Conservation (phyloP, 2,329 filamentous ascomycete species). For the Fusarium sp. region DNA sequence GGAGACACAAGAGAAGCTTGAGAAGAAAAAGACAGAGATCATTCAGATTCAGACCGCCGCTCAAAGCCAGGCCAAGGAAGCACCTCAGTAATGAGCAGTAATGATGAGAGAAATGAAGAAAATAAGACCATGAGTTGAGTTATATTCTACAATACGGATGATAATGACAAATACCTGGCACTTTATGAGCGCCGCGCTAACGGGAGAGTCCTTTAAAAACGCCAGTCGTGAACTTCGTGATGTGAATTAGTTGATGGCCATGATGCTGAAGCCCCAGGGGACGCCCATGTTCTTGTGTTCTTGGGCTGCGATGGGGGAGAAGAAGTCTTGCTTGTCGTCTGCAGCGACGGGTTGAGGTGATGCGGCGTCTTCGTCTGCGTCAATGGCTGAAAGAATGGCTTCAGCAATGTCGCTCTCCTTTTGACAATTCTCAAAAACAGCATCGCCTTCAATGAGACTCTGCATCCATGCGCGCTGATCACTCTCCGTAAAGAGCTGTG, state of each 20-base stretch:
- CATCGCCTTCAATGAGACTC: constrained; percentile 42
- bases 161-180: constrained; percentile 40
- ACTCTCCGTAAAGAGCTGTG: constrained; percentile 46
- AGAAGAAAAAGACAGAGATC: constrained; percentile 71
- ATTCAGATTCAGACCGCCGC: constrained; percentile 64
- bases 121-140: constrained; percentile 49
- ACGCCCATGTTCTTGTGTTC: constrained; percentile 47
- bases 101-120: constrained; percentile 10
- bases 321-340: constrained; percentile 45
- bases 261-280: constrained; percentile 46
- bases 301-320: constrained; percentile 38
- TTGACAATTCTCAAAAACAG: constrained; percentile 42
- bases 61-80: constrained; percentile 50
- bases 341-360: constrained; percentile 41
- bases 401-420: constrained; percentile 38
- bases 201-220: constrained; percentile 32
- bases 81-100: constrained; percentile 37
- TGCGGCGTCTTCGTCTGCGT: constrained; percentile 43
- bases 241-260: constrained; percentile 46
- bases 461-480: constrained; percentile 46
- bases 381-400: constrained; percentile 44
- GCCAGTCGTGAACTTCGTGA: constrained; percentile 41
- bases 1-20: constrained; percentile 67
- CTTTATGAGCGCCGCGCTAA: constrained; percentile 33
- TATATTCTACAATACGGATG: constrained; percentile 45